phyloP scores from a whole-genome alignment of 2,329 filamentous ascomycete genomes.

The Hypoxylon sp. region DNA sequence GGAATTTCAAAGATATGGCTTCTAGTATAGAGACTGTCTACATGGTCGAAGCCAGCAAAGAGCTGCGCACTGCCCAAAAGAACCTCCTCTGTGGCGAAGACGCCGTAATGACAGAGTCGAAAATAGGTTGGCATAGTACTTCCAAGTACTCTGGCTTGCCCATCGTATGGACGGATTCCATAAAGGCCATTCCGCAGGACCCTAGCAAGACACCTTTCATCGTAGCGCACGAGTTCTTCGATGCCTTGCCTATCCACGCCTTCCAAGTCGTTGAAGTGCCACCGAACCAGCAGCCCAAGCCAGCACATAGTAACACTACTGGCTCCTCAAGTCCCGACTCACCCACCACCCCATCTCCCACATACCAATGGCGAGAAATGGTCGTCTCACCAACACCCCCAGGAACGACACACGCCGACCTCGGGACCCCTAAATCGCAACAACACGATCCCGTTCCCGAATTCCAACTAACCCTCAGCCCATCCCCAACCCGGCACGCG shows the following conservation, averaged over 20 bases:
- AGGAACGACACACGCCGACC: slow-evolving; percentile 66
- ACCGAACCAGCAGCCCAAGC: slow-evolving; percentile 59
- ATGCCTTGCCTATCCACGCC: slow-evolving; percentile 94
- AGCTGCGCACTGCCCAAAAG: slow-evolving; percentile 83
- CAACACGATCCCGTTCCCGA: slow-evolving; percentile 76
- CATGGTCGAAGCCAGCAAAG: slow-evolving; percentile 91
- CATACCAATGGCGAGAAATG: slow-evolving; percentile 83
- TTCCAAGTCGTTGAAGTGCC: slow-evolving; percentile 81
- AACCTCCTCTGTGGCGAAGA: slow-evolving; percentile 83
- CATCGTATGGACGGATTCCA: slow-evolving; percentile 92
- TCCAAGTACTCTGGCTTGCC: slow-evolving; percentile 82
- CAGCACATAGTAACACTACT: slow-evolving; percentile 54
- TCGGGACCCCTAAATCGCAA: slow-evolving; percentile 67
- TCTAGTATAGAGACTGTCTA: slow-evolving; percentile 88
- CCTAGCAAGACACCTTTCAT: slow-evolving; percentile 87
- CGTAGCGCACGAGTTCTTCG: slow-evolving; percentile 98
- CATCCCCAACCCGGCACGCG: slow-evolving; percentile 83
- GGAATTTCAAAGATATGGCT: slow-evolving; percentile 83
- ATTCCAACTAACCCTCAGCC: slow-evolving; percentile 87
- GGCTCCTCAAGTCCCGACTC: slow-evolving; percentile 55
- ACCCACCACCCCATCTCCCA: slow-evolving; percentile 58
- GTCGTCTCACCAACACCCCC: slow-evolving; percentile 79
- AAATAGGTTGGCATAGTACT: slow-evolving; percentile 79
- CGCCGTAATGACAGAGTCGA: slow-evolving; percentile 76
- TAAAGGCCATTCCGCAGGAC: slow-evolving; percentile 82